Evolutionary conservation across 345 rosid genomes (phyloP), one percentile per base, ranked within the genome.

Genomic region (Schrenkiella parvula): DNA sequence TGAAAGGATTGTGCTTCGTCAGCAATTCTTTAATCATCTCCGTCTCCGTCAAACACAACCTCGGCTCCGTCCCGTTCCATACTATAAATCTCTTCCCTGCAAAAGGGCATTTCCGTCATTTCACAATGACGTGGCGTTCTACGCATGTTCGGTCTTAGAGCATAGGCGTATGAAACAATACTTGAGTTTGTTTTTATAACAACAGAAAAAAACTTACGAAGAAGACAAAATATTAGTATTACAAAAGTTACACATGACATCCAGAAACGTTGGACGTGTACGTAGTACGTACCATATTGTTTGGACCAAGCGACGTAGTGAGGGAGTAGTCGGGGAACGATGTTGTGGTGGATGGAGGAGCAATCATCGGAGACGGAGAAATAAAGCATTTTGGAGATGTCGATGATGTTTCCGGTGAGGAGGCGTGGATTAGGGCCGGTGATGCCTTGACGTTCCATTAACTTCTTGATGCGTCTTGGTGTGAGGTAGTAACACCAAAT

Each of bases 1-100:
- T 83, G 17, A 80, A 81, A 0, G 84, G 79, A 73, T 87, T 89
- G 73, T 89, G 82, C 78, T 88, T 95, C 0, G 88, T 76, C 7
- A 95, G 60, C 8, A 91, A 73, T 59, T 89, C 98, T 38, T 82
- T 91, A 32, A 91, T 95, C 87, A 92, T 43, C 19, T 87, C 93
- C 0, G 88, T 82, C 70, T 95, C 99, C 1, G 86, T 81, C 32
- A 95, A 39, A 52, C 97, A 91, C 80, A 95, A 80, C 77, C 99
- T 71, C 0, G 99, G 99, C 78, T 95, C 99, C 0, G 83, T 77
- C 64, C 99, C 99, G 29, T 87, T 83, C 98, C 99, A 95, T 17
- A 80, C 83, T 39, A 95, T 76, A 32, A 95, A 95, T 61, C 97
- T 82, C 70, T 89, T 89, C 77, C 99, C 99, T 93, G 61, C 21